Percentiles rank a stretch among this genome's conserved stretches.
Conservation (phyloP, 345 rosid genomes). For the Moricandia moricandioides region DNA sequence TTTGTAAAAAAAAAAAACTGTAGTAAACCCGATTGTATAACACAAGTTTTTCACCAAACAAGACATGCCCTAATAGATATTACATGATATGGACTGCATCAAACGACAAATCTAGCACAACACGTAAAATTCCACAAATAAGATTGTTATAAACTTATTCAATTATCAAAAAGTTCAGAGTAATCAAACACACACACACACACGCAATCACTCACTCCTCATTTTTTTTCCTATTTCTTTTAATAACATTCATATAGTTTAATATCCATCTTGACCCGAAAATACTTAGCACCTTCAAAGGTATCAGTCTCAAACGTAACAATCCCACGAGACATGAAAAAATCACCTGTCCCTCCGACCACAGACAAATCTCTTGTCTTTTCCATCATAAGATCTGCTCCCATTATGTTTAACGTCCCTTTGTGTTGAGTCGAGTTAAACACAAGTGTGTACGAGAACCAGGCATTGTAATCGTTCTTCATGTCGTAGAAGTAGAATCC, state of each 20-base stretch:
- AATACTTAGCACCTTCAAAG: constrained; percentile 58
- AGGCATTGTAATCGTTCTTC: constrained; percentile 46
- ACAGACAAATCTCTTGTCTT: constrained; percentile 71
- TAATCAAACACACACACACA: background rate
- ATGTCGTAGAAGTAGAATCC: constrained; percentile 64
- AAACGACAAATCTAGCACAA: background rate
- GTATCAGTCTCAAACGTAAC: constrained; percentile 59
- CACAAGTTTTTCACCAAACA: background rate
- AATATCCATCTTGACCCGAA: constrained; percentile 42
- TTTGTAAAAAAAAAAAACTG: background rate
- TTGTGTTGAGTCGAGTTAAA: constrained; percentile 59
- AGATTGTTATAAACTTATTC: background rate
- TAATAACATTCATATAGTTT: constrained; percentile 40
- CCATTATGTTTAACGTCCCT: constrained; percentile 61
- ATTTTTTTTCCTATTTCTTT: background rate
- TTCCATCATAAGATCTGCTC: constrained; percentile 63
- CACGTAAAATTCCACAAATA: background rate
- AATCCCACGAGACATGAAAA: constrained; percentile 74
- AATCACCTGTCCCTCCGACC: constrained; percentile 74
- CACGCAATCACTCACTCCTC: background rate
- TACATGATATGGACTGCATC: background rate
- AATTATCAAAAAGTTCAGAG: background rate
- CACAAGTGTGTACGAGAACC: constrained; percentile 63
- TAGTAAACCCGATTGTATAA: background rate
- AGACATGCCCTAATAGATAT: background rate